Evolutionary conservation across 495 filamentous ascomycete species (phyloP), one percentile per base, ranked within the genome.

Genomic region (Penicillium angulare): DNA sequence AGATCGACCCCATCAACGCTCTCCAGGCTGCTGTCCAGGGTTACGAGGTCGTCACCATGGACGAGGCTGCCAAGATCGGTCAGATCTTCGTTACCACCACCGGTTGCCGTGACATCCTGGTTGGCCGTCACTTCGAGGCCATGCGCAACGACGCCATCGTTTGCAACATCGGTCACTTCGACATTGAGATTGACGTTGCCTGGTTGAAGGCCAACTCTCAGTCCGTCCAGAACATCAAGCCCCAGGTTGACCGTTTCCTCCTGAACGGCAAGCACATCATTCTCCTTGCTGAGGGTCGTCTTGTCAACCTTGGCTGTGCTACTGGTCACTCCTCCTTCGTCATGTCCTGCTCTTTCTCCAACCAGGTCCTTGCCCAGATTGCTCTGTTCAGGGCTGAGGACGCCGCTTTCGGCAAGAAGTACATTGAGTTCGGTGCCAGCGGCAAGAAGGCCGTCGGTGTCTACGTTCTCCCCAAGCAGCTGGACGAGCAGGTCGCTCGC

Each of bases 291-390:
- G 93, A 98, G 77, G 93, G 93, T 60, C 92, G 93, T 80, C 88
- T 98, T 49, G 95, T 98, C 77, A 98, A 98, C 83, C 81, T 98
- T 47, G 93, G 93, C 72, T 98, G 93, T 77, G 93, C 93, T 66
- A 98, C 93, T 52, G 93, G 93, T 53, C 93, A 98, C 87, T 96
- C 92, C 61, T 97, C 92, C 41, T 98, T 98, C 79, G 93, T 98
- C 83, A 97, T 98, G 93, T 95, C 90, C 57, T 98, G 93, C 88
- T 97, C 92, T 54, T 98, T 98, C 87, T 96, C 92, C 80, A 98
- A 98, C 85, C 93, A 98, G 83, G 93, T 97, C 57, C 89, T 98
- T 68, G 93, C 93, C 22, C 93, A 98, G 79, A 98, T 98, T 76
- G 88, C 96, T 79, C 81, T 98, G 56, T 98, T 76, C 87, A 97